Evolutionary conservation across 495 filamentous ascomycete genomes (phyloP), one percentile per base, ranked within the genome.

Genomic region (Talaromyces thailandensis): DNA sequence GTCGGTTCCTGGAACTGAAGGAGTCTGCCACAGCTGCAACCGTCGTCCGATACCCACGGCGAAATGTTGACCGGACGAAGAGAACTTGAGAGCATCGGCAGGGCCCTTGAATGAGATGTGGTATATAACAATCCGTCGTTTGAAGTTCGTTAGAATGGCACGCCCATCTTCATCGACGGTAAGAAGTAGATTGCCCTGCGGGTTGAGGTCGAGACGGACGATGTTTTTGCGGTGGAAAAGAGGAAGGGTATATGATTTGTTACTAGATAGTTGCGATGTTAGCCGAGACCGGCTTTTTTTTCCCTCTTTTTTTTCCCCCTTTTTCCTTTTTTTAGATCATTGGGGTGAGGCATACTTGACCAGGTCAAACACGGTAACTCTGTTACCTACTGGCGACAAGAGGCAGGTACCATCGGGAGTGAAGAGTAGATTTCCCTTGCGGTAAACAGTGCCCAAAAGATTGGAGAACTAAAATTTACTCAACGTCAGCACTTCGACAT

Each of bases 161-260:
- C 87, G 89, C 62, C 94, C 94, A 82, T 95, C 90, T 77, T 97
- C 90, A 74, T 98, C 95, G 40, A 98, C 82, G 4, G 93, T 89
- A 53, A 98, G 86, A 16, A 98, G 82, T 48, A 98, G 81, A 69
- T 96, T 96, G 62, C 93, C 94, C 71, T 84, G 86, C 55, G 94
- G 93, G 40, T 88, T 91, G 31, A 98, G 82, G 62, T 91, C 93
- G 56, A 98, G 80, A 63, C 92, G 86, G 56, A 90, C 78, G 66
- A 98, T 92, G 72, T 97, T 96, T 68, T 88, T 89, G 72, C 95
- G 90, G 73, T 98, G 94, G 63, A 93, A 85, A 71, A 96, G 94
- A 6, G 93, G 91, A 61, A 98, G 85, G 31, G 94, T 98, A 71
- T 96, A 88, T 14, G 95, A 96, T 74, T 92, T 96, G 75, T 97